phyloP scores from a whole-genome alignment of 129 eudicot genomes.

The Escallonia herrerae region DNA sequence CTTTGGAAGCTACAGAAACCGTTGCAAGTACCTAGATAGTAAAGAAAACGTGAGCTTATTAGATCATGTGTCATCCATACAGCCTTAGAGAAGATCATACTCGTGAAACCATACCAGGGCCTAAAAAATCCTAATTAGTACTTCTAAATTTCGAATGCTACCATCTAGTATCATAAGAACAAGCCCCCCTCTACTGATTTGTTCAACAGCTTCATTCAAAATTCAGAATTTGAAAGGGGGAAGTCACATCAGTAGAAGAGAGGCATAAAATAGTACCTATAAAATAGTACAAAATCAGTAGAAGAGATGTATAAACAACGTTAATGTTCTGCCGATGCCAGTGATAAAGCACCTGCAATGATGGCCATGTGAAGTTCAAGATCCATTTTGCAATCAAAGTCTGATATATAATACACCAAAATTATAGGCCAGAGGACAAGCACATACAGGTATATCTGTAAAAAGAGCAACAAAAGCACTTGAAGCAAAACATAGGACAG shows the following conservation, averaged over 20 bases:
- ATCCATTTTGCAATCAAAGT: constrained; percentile 8
- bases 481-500: constrained; percentile 69
- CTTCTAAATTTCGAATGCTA: neutral
- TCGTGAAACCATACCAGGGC: too few relatives aligned
- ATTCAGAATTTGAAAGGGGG: neutral
- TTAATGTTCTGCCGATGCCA: constrained; percentile 52
- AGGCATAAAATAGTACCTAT: constrained; percentile 57
- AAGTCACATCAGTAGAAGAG: constrained; percentile 34
- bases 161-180: neutral
- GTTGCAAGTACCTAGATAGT: too few relatives aligned
- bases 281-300: constrained; percentile 64
- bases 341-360: constrained; percentile 73
- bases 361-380: neutral
- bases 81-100: neutral
- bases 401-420: neutral
- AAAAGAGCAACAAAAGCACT: constrained; percentile 67
- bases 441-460: constrained; percentile 79
- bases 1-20: too few relatives aligned
- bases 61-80: too few relatives aligned
- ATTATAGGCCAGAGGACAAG: neutral
- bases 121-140: neutral
- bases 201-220: neutral
- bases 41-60: neutral
- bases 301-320: constrained; percentile 52
- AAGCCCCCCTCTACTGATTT: neutral